Evolutionary conservation across 768 basidiomycete species (phyloP).

Genomic region (Exidia glandulosa): DNA sequence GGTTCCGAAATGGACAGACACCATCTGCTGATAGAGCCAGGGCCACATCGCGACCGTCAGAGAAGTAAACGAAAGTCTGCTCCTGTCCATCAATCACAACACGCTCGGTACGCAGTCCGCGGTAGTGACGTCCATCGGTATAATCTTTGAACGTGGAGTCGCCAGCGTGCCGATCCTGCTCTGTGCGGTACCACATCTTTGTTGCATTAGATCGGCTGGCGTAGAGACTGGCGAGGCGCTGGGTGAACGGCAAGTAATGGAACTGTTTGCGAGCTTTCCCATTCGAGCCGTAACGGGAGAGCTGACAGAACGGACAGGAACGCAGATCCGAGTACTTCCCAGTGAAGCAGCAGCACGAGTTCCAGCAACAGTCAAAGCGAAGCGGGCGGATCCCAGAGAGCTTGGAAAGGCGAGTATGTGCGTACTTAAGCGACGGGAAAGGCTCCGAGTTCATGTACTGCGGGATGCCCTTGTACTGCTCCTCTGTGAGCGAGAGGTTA

Average conservation of each 20-base stretch:
- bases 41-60: conserved; percentile 28
- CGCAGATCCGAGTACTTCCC: conserved; percentile 19
- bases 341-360: conserved; percentile 29
- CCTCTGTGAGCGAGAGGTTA: not conserved
- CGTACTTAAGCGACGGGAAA: conserved; percentile 17
- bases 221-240: conserved; percentile 21
- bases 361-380: conserved; percentile 31
- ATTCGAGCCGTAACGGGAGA: conserved; percentile 12
- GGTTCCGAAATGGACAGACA: conserved; percentile 25
- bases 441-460: conserved; percentile 14
- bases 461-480: not conserved
- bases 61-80: conserved; percentile 23
- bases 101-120: conserved; percentile 8
- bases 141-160: conserved; percentile 21
- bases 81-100: conserved; percentile 19
- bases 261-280: conserved; percentile 19
- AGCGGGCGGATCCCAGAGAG: conserved; percentile 24
- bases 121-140: conserved; percentile 26
- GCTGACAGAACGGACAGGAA: conserved; percentile 26
- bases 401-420: conserved; percentile 13
- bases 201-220: conserved; percentile 11
- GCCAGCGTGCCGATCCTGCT: conserved; percentile 11
- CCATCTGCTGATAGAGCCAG: conserved; percentile 34
- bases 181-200: conserved; percentile 19
- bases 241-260: conserved; percentile 29